These are phyloP conservation scores for Cymbopogon citratus DNA, from an alignment of 176 grass and related monocot genomes.

Conservation along the genomic window DNA sequence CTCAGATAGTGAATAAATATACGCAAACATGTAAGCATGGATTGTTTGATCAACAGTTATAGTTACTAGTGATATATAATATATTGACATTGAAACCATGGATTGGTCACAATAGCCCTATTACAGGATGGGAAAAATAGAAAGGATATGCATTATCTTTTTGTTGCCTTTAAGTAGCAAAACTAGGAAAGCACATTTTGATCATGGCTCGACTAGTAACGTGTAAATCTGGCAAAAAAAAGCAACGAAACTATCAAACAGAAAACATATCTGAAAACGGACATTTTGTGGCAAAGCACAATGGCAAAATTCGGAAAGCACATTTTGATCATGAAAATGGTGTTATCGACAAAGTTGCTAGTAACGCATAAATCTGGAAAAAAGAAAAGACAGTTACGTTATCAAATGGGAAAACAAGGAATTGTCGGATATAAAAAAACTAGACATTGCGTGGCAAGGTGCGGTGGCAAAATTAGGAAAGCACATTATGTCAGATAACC, in stretches of 20 bases:
- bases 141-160: not conserved
- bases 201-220: not conserved
- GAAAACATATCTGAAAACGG: not conserved
- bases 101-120: not conserved
- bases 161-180: not conserved
- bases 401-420: not conserved
- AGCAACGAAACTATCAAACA: not conserved
- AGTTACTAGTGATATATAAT: not conserved
- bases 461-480: not conserved
- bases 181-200: not conserved
- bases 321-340: not conserved
- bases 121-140: not conserved
- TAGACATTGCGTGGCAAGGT: not conserved
- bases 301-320: not conserved
- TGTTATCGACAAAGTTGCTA: not conserved
- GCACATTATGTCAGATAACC: not conserved
- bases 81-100: not conserved
- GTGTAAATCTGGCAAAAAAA: not conserved
- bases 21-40: not conserved
- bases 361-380: not conserved
- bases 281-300: not conserved
- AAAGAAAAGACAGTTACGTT: not conserved
- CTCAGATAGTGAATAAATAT: not conserved
- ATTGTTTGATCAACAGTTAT: not conserved
- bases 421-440: not conserved